Evolutionary conservation across 2,329 filamentous ascomycete species (phyloP).

Genomic region (Fusarium multiceps): DNA sequence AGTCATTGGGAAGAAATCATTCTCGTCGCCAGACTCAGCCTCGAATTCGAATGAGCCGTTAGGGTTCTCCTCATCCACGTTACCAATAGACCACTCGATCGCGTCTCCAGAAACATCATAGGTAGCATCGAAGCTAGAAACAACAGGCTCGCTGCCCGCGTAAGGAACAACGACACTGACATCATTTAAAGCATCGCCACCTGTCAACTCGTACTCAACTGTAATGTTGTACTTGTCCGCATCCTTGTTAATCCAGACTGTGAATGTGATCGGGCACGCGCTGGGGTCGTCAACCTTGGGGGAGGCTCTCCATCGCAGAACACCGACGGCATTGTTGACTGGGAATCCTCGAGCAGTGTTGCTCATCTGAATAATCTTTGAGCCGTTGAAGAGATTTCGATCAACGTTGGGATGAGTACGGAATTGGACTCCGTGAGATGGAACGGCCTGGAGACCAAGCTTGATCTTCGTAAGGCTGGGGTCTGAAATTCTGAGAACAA

Average conservation of each 20-base stretch:
- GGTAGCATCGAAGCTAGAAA: constrained; percentile 92
- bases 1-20: constrained; percentile 98
- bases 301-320: constrained; percentile 90
- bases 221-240: constrained; percentile 88
- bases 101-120: constrained; percentile 95
- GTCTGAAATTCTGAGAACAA: constrained; percentile 91
- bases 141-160: constrained; percentile 81
- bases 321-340: constrained; percentile 91
- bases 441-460: constrained; percentile 79
- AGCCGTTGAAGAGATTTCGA: constrained; percentile 83
- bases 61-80: constrained; percentile 82
- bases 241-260: constrained; percentile 95
- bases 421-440: constrained; percentile 88
- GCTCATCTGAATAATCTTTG: constrained; percentile 88
- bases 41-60: constrained; percentile 96
- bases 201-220: constrained; percentile 93
- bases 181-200: constrained; percentile 80
- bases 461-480: constrained; percentile 91
- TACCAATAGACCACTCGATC: constrained; percentile 92
- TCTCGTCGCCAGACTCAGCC: constrained; percentile 85
- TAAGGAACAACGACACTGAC: constrained; percentile 92
- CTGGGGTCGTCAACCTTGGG: constrained; percentile 83
- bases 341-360: constrained; percentile 91
- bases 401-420: constrained; percentile 97
- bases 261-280: constrained; percentile 92